phyloP scores from a whole-genome alignment of 2,329 filamentous ascomycete genomes.

The Lachnellula suecica region DNA sequence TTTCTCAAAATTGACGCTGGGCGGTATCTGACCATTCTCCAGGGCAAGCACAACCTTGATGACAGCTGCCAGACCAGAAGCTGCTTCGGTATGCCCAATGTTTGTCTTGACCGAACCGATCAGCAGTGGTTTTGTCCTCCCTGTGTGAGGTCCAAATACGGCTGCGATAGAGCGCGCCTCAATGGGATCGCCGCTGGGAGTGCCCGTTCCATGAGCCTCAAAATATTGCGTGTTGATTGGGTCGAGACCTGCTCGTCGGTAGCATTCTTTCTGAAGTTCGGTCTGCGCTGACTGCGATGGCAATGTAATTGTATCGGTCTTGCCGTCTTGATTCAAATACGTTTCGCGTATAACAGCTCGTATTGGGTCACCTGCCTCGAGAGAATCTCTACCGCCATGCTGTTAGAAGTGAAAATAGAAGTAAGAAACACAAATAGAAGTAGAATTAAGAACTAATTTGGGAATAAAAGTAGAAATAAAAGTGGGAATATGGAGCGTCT shows the following conservation, averaged over 20 bases:
- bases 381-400: no score
- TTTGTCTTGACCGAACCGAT: conserved; percentile 35
- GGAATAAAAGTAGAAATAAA: no score
- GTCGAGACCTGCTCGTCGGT: conserved; percentile 7
- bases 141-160: not conserved
- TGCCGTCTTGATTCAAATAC: conserved; percentile 52
- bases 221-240: conserved; percentile 33
- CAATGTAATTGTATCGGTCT: conserved; percentile 52
- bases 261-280: not conserved
- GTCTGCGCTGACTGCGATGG: not conserved
- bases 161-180: conserved; percentile 11
- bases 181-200: conserved; percentile 14
- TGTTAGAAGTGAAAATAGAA: no score
- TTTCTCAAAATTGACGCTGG: conserved; percentile 39
- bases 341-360: conserved; percentile 53
- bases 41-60: conserved; percentile 40
- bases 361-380: conserved; percentile 57
- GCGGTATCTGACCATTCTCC: conserved; percentile 39
- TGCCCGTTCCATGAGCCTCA: conserved; percentile 21
- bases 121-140: not conserved
- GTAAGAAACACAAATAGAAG: no score
- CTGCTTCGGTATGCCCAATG: conserved; percentile 34
- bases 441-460: no score
- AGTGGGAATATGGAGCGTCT: no score
- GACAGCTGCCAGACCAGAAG: conserved; percentile 34